phyloP scores from a whole-genome alignment of 2,329 filamentous ascomycete genomes.

The Aureobasidium sp. region DNA sequence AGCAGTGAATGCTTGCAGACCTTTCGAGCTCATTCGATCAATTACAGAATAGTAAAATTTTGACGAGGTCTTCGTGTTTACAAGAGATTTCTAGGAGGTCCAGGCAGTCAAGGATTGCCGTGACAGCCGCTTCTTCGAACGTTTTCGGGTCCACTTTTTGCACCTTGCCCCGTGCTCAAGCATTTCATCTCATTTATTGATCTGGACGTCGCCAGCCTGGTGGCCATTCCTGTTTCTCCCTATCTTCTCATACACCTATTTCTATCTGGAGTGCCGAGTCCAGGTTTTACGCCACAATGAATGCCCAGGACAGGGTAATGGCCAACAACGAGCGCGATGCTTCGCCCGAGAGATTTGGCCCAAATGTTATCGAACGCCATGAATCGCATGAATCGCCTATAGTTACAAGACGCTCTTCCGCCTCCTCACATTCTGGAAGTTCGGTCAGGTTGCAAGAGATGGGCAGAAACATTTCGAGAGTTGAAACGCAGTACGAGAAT shows the following conservation, averaged over 20 bases:
- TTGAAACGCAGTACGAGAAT: constrained; percentile 56
- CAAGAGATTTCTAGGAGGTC: background rate
- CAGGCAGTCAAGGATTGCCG: constrained; percentile 10
- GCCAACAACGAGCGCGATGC: constrained; percentile 50
- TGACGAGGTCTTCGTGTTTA: background rate
- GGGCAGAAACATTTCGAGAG: constrained; percentile 48
- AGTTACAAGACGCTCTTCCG: constrained; percentile 28
- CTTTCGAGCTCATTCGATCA: background rate
- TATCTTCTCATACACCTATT: background rate
- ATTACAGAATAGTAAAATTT: background rate
- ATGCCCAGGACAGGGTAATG: constrained; percentile 51
- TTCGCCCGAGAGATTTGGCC: constrained; percentile 33
- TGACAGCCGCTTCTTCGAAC: constrained; percentile 1
- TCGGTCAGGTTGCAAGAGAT: constrained; percentile 44
- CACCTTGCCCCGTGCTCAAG: constrained; percentile 5
- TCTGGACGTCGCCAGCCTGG: background rate
- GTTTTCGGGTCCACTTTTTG: background rate
- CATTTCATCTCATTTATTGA: constrained; percentile 13
- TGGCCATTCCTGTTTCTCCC: background rate
- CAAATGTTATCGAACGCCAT: constrained; percentile 16
- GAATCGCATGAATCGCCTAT: constrained; percentile 10
- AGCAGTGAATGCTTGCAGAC: background rate
- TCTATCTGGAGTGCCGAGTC: background rate
- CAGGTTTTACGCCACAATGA: constrained; percentile 28
- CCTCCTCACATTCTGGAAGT: constrained; percentile 48